Percentiles rank a stretch among this genome's conserved stretches.
These are phyloP conservation scores for Vinca minor DNA, from an alignment of 257 asterid species.

Conservation along the genomic window DNA sequence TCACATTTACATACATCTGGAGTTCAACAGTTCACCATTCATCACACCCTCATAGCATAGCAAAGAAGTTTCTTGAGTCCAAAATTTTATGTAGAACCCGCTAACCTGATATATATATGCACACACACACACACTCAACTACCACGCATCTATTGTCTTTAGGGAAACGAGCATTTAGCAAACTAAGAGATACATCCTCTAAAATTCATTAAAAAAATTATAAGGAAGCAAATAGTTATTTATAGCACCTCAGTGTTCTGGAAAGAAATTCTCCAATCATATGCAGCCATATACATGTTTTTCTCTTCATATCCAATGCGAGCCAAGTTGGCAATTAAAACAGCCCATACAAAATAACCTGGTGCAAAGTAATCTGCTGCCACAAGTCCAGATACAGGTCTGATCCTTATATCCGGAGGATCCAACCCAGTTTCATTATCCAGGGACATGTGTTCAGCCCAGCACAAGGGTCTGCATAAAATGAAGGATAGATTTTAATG, in stretches of 20 bases:
- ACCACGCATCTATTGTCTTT: no score
- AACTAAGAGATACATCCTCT: neutral
- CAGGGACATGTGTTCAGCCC: constrained; percentile 82
- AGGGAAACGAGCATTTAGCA: no score
- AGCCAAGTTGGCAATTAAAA: constrained; percentile 73
- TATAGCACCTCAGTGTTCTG: constrained; percentile 68
- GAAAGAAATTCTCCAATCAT: constrained; percentile 83
- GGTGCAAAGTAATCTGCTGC: constrained; percentile 87
- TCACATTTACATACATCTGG: neutral
- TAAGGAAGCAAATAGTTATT: neutral
- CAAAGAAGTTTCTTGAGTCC: constrained; percentile 4
- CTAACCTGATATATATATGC: no score
- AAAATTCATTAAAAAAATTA: neutral
- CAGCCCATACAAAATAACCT: constrained; percentile 87
- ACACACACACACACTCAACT: no score
- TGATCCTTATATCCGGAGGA: constrained; percentile 67
- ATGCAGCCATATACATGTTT: constrained; percentile 82
- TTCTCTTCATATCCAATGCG: constrained; percentile 83
- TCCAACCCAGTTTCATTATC: constrained; percentile 77
- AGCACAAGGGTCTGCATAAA: constrained; percentile 45
- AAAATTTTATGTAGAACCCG: neutral
- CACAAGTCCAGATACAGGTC: constrained; percentile 79
- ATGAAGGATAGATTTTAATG: neutral
- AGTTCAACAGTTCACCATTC: neutral
- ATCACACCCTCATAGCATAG: neutral